A percentile compares a stretch with the other conserved stretches of the same genome.
Evolutionary conservation across 331 rosid genomes (phyloP).

Genomic region (Quercus lobata): DNA sequence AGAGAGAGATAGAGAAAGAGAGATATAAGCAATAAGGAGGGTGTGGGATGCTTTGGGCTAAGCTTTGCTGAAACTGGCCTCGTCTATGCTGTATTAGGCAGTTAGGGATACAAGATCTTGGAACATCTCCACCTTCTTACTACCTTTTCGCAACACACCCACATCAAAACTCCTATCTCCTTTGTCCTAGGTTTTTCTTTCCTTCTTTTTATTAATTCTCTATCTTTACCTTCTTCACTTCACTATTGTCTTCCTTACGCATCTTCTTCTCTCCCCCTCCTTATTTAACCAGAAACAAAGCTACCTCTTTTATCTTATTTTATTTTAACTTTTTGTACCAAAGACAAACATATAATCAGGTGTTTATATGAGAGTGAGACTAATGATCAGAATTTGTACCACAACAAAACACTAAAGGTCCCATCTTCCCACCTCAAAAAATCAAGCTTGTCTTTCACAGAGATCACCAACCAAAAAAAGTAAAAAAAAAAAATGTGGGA

Average conservation of each 20-base stretch:
- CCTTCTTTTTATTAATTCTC: conserved; percentile 27
- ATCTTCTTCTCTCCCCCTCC: not conserved
- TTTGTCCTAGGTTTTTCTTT: conserved; percentile 38
- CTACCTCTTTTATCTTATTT: not conserved
- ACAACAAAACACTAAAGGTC: conserved; percentile 5
- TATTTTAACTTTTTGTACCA: not conserved
- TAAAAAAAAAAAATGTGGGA: conserved; percentile 70
- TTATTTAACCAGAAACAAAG: not conserved
- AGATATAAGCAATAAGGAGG: conserved; percentile 25
- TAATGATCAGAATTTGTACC: conserved; percentile 13
- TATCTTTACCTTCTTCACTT: not conserved
- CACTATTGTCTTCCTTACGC: not conserved
- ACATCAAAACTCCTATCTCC: conserved; percentile 11
- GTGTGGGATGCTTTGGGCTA: conserved; percentile 41
- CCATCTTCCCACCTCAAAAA: not conserved
- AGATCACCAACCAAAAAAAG: not conserved
- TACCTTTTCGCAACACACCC: conserved; percentile 33
- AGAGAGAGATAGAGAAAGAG: not conserved
- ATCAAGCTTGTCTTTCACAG: not conserved
- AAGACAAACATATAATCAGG: not conserved
- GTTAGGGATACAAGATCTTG: conserved; percentile 39
- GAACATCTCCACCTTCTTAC: conserved; percentile 30
- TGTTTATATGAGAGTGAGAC: conserved; percentile 13
- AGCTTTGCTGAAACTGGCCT: conserved; percentile 47
- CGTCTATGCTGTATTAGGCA: conserved; percentile 71